Conservation (phyloP, 805 yeast genomes). For the Tetrapisispora arboricola region DNA sequence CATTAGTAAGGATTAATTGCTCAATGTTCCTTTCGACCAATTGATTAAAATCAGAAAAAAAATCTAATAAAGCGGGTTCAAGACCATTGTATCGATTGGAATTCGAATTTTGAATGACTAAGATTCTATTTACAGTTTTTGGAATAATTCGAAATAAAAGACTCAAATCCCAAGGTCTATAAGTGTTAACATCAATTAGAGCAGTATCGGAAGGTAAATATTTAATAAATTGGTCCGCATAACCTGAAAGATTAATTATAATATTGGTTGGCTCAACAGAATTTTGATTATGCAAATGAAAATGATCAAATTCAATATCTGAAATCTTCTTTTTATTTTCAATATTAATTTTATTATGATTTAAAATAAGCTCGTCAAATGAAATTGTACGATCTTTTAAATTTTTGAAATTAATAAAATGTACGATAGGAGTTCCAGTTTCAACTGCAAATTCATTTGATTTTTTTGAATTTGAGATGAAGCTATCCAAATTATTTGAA, state of each 20-base stretch:
- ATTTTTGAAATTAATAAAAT: conserved; percentile 40
- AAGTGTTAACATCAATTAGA: conserved; percentile 48
- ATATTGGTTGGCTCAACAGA: conserved; percentile 39
- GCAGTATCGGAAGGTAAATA: conserved; percentile 27
- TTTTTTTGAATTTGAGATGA: conserved; percentile 43
- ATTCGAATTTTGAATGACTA: conserved; percentile 54
- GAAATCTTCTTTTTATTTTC: conserved; percentile 16
- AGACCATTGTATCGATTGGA: conserved; percentile 33
- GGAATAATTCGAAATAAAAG: conserved; percentile 45
- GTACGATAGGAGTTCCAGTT: conserved; percentile 51
- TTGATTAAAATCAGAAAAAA: conserved; percentile 47
- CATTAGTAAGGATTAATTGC: conserved; percentile 46
- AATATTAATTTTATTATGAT: background rate
- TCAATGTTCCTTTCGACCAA: conserved; percentile 38
- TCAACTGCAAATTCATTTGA: conserved; percentile 48
- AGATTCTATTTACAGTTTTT: conserved; percentile 41
- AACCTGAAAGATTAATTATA: conserved; percentile 55
- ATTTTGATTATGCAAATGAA: conserved; percentile 19
- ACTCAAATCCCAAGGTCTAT: conserved; percentile 63
- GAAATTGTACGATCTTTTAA: background rate
- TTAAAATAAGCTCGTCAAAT: background rate
- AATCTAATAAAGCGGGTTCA: conserved; percentile 66
- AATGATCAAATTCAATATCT: conserved; percentile 25
- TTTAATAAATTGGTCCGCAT: conserved; percentile 34
- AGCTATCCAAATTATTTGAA: conserved; percentile 50